Percentiles rank a stretch among this genome's conserved stretches.
These are phyloP conservation scores for Boletus sp. DNA, from an alignment of 768 basidiomycete genomes.

Conservation along the genomic window DNA sequence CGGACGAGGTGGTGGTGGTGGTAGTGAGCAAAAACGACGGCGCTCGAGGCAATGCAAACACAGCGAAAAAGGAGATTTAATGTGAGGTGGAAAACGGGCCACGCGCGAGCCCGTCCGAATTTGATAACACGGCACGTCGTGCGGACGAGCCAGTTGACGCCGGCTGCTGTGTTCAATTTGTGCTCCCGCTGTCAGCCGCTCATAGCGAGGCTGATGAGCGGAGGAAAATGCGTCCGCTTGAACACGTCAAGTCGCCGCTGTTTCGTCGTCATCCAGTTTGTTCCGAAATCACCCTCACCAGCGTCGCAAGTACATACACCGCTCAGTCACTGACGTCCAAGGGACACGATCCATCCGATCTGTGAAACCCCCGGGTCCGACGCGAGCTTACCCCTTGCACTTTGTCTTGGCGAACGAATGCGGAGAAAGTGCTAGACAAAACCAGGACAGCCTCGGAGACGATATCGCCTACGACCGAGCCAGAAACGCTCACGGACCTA, in stretches of 20 bases:
- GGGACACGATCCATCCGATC: not conserved
- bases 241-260: not conserved
- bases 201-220: not conserved
- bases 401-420: not conserved
- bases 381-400: no score
- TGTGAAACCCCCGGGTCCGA: not conserved
- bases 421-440: not conserved
- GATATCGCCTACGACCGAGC: no score
- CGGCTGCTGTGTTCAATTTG: not conserved
- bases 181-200: not conserved
- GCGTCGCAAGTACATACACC: not conserved
- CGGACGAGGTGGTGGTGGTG: not conserved
- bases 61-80: no score
- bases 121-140: no score
- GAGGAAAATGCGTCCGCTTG: no score
- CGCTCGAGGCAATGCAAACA: no score
- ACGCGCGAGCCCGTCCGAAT: no score
- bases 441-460: no score
- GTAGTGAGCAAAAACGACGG: not conserved
- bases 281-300: not conserved
- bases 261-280: not conserved
- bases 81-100: not conserved
- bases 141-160: no score
- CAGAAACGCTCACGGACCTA: not conserved
- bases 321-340: not conserved